Conservation (phyloP, 805 yeast genomes). For the Hemisphaericaspora nanyangensis region DNA sequence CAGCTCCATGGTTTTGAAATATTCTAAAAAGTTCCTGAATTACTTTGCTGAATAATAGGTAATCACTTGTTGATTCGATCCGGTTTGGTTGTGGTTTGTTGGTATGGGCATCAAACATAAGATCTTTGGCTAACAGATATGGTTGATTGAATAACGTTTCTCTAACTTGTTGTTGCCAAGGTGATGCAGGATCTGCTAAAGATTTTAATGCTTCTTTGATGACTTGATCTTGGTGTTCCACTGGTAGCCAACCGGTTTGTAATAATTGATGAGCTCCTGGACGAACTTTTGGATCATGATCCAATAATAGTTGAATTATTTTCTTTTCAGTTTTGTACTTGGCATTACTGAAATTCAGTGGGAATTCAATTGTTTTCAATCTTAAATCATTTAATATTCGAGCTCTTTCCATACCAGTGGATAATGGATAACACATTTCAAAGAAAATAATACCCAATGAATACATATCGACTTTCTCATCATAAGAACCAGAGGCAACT, state of each 20-base stretch:
- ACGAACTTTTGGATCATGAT: conserved; percentile 73
- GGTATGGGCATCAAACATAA: conserved; percentile 61
- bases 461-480: conserved; percentile 94
- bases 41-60: conserved; percentile 57
- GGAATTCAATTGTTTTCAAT: conserved; percentile 58
- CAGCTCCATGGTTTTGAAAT: conserved; percentile 81
- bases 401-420: conserved; percentile 94
- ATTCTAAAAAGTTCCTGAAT: conserved; percentile 56
- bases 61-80: conserved; percentile 31
- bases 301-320: conserved; percentile 62
- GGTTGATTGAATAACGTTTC: conserved; percentile 83
- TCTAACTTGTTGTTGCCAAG: conserved; percentile 92
- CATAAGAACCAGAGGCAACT: conserved; percentile 74
- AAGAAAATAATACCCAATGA: conserved; percentile 92
- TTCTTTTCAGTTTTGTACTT: conserved; percentile 57
- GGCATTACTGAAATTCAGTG: conserved; percentile 55
- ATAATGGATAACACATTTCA: conserved; percentile 83
- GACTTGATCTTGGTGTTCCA: conserved; percentile 84
- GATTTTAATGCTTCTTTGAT: conserved; percentile 85
- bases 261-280: conserved; percentile 78
- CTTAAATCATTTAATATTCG: conserved; percentile 66
- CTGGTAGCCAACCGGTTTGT: conserved; percentile 80
- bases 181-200: conserved; percentile 83
- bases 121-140: conserved; percentile 77
- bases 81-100: not conserved